A percentile compares a stretch with the other conserved stretches of the same genome.
Evolutionary conservation across 345 rosid genomes (phyloP).

Genomic region (Sonneratia alba): DNA sequence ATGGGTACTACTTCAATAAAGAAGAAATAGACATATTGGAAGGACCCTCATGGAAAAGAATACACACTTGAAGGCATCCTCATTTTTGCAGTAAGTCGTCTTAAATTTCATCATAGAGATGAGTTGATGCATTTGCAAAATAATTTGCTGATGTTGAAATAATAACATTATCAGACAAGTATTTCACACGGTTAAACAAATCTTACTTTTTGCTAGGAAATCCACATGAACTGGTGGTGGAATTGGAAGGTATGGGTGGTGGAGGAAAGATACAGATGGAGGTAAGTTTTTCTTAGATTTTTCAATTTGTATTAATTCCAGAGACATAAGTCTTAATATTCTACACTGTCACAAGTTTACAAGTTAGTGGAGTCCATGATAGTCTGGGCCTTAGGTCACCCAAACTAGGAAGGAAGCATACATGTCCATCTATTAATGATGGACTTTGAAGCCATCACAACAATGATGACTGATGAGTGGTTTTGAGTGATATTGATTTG

Average conservation of each 20-base stretch:
- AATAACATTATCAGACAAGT: background rate
- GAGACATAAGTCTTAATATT: background rate
- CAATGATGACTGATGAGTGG: background rate
- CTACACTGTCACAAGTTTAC: background rate
- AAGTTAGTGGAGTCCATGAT: background rate
- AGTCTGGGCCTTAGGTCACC: background rate
- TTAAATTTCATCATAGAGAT: background rate
- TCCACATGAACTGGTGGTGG: conserved; percentile 52
- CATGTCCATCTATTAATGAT: background rate
- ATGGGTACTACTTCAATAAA: background rate
- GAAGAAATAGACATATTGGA: background rate
- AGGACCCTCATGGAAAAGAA: background rate
- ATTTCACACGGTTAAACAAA: background rate
- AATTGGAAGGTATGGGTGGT: conserved; percentile 95
- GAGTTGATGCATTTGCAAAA: background rate
- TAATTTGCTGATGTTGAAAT: background rate
- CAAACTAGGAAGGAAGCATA: background rate
- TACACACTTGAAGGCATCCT: background rate
- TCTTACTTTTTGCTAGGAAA: conserved; percentile 40
- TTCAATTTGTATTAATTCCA: background rate
- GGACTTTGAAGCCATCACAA: background rate
- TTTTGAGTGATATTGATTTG: background rate
- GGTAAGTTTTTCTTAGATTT: conserved; percentile 32
- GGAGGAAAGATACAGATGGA: conserved; percentile 84
- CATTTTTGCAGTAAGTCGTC: background rate